phyloP scores from a whole-genome alignment of 495 filamentous ascomycete genomes.

The Aspergillus indologenus region DNA sequence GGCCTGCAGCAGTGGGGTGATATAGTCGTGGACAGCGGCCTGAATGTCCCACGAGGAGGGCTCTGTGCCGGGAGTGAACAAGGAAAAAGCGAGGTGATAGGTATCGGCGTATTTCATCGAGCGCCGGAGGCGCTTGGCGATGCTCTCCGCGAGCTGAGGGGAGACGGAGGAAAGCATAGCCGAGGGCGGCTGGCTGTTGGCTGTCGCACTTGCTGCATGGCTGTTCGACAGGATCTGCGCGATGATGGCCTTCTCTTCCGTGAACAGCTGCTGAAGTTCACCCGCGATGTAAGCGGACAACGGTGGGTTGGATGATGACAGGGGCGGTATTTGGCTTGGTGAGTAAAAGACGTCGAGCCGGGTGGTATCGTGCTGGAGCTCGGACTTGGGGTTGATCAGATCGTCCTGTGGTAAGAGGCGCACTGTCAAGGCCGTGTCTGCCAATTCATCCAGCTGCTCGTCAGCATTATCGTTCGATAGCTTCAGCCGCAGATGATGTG shows the following conservation, averaged over 20 bases:
- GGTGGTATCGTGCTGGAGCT: constrained; percentile 64
- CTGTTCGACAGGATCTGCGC: constrained; percentile 68
- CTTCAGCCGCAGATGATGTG: constrained; percentile 79
- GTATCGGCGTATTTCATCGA: constrained; percentile 90
- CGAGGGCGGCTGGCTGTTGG: constrained; percentile 23
- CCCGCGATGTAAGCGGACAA: constrained; percentile 78
- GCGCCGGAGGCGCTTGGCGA: constrained; percentile 64
- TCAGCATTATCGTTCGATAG: constrained; percentile 45
- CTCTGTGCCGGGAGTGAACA: constrained; percentile 73
- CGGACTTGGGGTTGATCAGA: constrained; percentile 50
- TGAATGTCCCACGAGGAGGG: constrained; percentile 94
- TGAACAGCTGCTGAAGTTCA: constrained; percentile 74
- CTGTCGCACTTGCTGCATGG: constrained; percentile 23
- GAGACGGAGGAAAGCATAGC: constrained; percentile 33
- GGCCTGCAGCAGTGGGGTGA: constrained; percentile 74
- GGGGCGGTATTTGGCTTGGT: constrained; percentile 65
- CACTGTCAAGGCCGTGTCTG: constrained; percentile 64
- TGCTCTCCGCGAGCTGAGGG: constrained; percentile 47
- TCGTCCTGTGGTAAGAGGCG: constrained; percentile 63
- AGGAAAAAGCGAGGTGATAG: constrained; percentile 93
- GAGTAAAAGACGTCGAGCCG: constrained; percentile 79
- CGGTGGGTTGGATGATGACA: constrained; percentile 65
- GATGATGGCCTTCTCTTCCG: constrained; percentile 86
- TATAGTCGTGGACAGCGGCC: constrained; percentile 72
- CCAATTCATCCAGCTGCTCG: constrained; percentile 20